phyloP scores from a whole-genome alignment of 2,329 filamentous ascomycete species.

The Fusarium bulbicola region DNA sequence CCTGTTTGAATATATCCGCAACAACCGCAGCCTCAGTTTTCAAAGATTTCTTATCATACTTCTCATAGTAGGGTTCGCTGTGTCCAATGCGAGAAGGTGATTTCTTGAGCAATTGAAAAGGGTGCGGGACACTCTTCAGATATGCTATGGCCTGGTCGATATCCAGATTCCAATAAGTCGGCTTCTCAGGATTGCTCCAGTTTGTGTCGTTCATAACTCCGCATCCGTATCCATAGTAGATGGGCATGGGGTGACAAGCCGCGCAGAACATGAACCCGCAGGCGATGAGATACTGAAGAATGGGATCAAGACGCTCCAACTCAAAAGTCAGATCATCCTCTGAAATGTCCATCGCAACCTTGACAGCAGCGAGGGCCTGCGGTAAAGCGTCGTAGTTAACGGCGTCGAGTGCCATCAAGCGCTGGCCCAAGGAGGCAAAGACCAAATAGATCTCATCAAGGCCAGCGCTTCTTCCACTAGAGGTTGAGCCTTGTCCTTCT shows the following conservation, averaged over 20 bases:
- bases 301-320: background rate
- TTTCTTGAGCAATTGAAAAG: background rate
- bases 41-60: background rate
- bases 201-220: background rate
- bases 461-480: background rate
- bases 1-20: background rate
- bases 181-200: background rate
- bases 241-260: background rate
- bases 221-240: background rate
- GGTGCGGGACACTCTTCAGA: background rate
- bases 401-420: background rate
- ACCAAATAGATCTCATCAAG: background rate
- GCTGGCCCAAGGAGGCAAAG: background rate
- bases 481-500: background rate
- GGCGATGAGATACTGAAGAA: background rate
- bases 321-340: background rate
- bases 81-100: background rate
- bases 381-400: background rate
- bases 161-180: background rate
- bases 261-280: background rate
- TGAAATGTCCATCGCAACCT: background rate
- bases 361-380: background rate
- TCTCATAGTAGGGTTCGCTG: background rate
- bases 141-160: background rate
- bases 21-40: background rate